Base-by-base conservation (phyloP, 148 eudicot genomes). In the Cornus florida region DNA sequence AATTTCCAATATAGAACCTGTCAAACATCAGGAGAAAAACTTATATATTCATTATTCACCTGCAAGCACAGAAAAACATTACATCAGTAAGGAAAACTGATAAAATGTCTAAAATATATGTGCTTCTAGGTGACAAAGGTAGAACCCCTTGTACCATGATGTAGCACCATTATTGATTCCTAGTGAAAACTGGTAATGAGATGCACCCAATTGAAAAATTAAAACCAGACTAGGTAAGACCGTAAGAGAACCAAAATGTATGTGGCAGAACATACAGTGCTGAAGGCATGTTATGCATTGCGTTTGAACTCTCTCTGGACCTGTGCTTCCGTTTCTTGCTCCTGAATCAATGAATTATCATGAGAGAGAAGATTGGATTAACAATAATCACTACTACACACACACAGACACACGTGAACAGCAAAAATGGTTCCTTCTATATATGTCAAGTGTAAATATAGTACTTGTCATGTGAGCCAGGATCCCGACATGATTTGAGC, bases 251-350 rank as follows among this genome's bases (percentile, higher is more conserved):
- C 22, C n/a, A 60, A 16, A 17, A 62, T 62, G 66, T 6, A 17
- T 62, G 66, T 17, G 23, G 23, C 66, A 62, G 66, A 62, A 62
- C 66, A 62, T 62, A 62, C 66, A 20, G 23, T 62, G 23, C 66
- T 13, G 66, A 20, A 62, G 66, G 66, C 53, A 64, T 35, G 46
- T 39, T 67, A 82, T 82, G 89, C 85, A 53, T 77, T 57, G 83
- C 87, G 66, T 80, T 89, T 72, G 91, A 80, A 73, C 82, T 76
- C 83, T 81, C 92, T 80, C 82, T 91, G 12, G 98, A 93, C 83
- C 90, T 92, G 88, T 93, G 97, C 90, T 95, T 93, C 87, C 94
- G 87, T 80, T 91, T 95, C 85, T 91, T 95, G 72, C 95, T 89
- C 89, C 95, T 88, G 83, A 76, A 86, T 81, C 28, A 77, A 72